Base-by-base conservation (phyloP, 1,139 yeast species). In the Geotrichum europaeum region DNA sequence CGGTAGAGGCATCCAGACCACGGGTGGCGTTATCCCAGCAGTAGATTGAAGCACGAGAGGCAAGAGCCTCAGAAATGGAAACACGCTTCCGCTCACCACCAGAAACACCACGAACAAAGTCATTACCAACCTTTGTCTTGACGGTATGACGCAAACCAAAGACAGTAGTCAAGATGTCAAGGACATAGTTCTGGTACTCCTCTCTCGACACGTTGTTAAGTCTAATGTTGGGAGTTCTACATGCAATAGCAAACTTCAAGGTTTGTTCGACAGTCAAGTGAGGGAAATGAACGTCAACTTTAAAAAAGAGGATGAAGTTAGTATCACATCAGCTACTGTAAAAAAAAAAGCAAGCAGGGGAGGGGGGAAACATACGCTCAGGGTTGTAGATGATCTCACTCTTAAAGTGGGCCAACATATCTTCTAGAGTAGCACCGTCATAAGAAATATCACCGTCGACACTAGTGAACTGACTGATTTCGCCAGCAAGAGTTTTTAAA, bases 1-100 rank as follows among this genome's bases (percentile, higher is more conserved):
- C 89, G 36, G 88, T 84, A 12, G 88, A 82, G 22, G 89, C 84
- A 74, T 85, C 89, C 64, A 85, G 77, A 69, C 89, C 89, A 72
- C 88, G 78, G 10, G 89, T 85, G 20, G 88, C 84, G 68, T 85
- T 85, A 75, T 85, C 89, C 86, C 87, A 85, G 68, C 85, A 81
- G 66, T 82, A 82, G 55, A 85, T 72, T 7, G 82, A 75, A 47
- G 83, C 86, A 58, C 81, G 76, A 72, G 82, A 79, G 18, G 84
- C 82, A 68, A 81, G 73, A 10, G 85, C 85, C 55, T 84, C 87
- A 18, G 84, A 84, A 61, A 82, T 76, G 2, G 85, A 81, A 24
- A 82, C 85, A 71, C 86, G 77, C 71, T 82, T 82, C 62, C 85
- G 74, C 69, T 82, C 85, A 70, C 86, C 86, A 67, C 86, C 86